Evolutionary conservation across 345 rosid genomes (phyloP).

Genomic region (Eucalyptus regnans): DNA sequence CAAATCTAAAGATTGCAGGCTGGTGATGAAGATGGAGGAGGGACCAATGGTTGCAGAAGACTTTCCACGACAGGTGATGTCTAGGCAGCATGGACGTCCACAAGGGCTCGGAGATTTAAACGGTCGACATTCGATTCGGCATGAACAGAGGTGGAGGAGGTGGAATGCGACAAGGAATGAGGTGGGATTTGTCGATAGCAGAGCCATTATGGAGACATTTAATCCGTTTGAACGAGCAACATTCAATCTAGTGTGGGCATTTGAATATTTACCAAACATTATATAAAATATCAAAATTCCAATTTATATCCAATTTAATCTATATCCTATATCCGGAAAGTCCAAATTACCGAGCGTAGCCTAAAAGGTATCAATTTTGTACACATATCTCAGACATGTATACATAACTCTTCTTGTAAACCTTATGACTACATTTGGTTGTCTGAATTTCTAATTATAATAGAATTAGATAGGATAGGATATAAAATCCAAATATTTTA

Average conservation of each 20-base stretch:
- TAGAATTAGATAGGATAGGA: fast-evolving
- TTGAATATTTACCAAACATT: background rate
- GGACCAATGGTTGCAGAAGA: background rate
- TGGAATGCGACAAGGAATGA: too few relatives aligned
- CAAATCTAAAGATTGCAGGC: too few relatives aligned
- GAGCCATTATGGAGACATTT: background rate
- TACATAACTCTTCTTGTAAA: background rate
- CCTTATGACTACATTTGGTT: too few relatives aligned
- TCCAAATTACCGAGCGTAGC: background rate
- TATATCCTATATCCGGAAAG: background rate
- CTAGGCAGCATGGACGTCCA: background rate
- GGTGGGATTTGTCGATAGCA: background rate
- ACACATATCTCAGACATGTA: background rate
- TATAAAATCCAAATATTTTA: too few relatives aligned
- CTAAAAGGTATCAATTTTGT: too few relatives aligned
- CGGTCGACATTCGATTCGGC: background rate
- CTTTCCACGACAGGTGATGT: background rate
- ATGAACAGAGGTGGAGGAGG: background rate
- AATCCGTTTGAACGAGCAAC: background rate
- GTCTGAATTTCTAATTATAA: too few relatives aligned
- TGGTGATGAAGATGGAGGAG: too few relatives aligned
- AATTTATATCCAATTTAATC: background rate
- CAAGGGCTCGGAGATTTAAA: background rate
- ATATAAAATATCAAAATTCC: background rate
- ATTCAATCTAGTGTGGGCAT: background rate